A percentile compares a stretch with the other conserved stretches of the same genome.
Conservation (phyloP, 208 protist species). For the Trypanosoma avium region DNA sequence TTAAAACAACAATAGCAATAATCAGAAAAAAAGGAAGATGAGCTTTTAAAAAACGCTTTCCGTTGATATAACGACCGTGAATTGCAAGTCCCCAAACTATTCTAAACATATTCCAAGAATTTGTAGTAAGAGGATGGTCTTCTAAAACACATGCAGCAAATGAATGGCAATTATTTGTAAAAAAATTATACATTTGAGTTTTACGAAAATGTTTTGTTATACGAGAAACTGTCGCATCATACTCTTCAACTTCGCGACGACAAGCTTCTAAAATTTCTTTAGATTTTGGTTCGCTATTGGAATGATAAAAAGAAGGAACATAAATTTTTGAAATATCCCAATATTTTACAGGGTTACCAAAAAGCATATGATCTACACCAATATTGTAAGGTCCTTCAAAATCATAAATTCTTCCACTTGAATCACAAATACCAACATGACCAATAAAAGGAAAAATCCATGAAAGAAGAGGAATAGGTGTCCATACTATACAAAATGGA, state of each 20-base stretch:
- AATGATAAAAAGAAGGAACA: slow-evolving; percentile 56
- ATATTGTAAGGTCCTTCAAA: slow-evolving; percentile 89
- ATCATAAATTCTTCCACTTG: slow-evolving; percentile 82
- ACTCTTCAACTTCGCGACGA: slow-evolving; percentile 42
- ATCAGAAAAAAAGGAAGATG: slow-evolving; percentile 42
- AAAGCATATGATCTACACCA: slow-evolving; percentile 85
- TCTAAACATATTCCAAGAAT: slow-evolving; percentile 44
- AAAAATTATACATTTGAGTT: slow-evolving; percentile 83
- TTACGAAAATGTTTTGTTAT: slow-evolving; percentile 59
- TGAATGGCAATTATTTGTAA: slow-evolving; percentile 90
- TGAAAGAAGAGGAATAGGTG: slow-evolving; percentile 84
- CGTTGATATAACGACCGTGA: slow-evolving; percentile 46
- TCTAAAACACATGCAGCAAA: slow-evolving; percentile 63
- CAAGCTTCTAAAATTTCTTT: slow-evolving; percentile 24
- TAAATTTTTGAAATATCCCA: slow-evolving; percentile 66
- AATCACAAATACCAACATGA: slow-evolving; percentile 90
- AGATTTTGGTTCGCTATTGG: slow-evolving; percentile 1
- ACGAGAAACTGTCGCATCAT: slow-evolving; percentile 47
- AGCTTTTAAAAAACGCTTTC: slow-evolving; percentile 30
- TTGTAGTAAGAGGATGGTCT: slow-evolving; percentile 26
- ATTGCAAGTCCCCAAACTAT: slow-evolving; percentile 45
- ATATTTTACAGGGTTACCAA: slow-evolving; percentile 84
- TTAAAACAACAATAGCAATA: slow-evolving; percentile 13
- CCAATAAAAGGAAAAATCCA: slow-evolving; percentile 92
- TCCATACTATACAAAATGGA: slow-evolving; percentile 93